Evolutionary conservation across 306 rosid species (phyloP).

Genomic region (Abrus precatorius): DNA sequence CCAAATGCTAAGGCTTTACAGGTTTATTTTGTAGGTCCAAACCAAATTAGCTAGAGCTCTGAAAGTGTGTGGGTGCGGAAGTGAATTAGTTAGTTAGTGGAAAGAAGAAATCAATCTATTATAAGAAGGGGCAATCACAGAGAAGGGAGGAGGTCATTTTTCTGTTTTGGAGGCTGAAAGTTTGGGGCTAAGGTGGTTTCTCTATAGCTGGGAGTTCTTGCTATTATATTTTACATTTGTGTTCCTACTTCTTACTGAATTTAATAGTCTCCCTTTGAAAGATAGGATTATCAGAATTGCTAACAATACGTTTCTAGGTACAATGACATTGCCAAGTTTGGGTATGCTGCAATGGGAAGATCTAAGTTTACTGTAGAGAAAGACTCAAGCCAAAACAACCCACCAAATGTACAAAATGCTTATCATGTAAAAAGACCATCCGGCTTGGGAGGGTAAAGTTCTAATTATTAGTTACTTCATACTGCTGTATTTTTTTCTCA

Average conservation of each 20-base stretch:
- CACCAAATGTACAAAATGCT: conserved; percentile 49
- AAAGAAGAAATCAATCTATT: neutral
- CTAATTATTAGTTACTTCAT: conserved; percentile 41
- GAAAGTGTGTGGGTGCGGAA: neutral
- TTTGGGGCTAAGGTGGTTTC: neutral
- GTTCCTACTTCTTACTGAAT: conserved; percentile 25
- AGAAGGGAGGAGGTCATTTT: neutral
- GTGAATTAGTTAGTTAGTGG: neutral
- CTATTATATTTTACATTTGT: conserved; percentile 14
- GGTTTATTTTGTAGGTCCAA: neutral
- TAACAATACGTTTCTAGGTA: conserved; percentile 67
- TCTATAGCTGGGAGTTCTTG: conserved; percentile 1
- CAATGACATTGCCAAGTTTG: conserved; percentile 91
- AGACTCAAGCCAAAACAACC: conserved; percentile 56
- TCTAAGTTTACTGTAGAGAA: conserved; percentile 58
- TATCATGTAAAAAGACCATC: conserved; percentile 58
- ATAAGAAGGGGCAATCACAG: neutral
- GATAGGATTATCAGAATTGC: conserved; percentile 18
- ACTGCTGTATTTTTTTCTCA: conserved; percentile 20
- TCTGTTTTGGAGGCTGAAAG: conserved; percentile 4
- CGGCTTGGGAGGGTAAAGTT: conserved; percentile 84
- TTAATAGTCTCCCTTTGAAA: conserved; percentile 18
- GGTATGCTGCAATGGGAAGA: conserved; percentile 85
- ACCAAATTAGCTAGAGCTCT: neutral
- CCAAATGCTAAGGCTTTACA: neutral